Conservation (phyloP, 192 early-diverging fungal genomes). For the Entomortierella beljakovae region DNA sequence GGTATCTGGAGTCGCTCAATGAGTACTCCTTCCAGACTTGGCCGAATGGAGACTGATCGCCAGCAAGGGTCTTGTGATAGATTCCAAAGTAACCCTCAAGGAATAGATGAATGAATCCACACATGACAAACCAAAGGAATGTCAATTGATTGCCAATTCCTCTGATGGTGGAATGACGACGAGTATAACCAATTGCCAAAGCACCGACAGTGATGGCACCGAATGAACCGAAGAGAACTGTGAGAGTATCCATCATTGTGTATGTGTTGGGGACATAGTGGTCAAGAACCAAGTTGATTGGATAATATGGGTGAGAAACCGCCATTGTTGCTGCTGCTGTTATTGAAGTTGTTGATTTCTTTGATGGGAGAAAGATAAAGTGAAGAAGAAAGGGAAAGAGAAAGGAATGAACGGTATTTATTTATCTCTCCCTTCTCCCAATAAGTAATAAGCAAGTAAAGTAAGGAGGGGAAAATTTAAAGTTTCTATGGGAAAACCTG, state of each 20-base stretch:
- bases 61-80: constrained; percentile 75
- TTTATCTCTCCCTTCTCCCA: too few relatives aligned
- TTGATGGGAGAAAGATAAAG: background rate
- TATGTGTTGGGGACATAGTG: constrained; percentile 61
- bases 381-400: background rate
- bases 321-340: background rate
- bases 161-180: constrained; percentile 33
- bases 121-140: constrained; percentile 88
- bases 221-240: constrained; percentile 42
- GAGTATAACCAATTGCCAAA: constrained; percentile 23
- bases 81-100: constrained; percentile 90
- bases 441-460: too few relatives aligned
- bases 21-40: constrained; percentile 95
- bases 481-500: too few relatives aligned
- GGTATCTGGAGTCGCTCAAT: constrained; percentile 88
- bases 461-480: too few relatives aligned
- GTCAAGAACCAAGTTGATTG: constrained; percentile 39
- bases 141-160: constrained; percentile 54
- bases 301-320: constrained; percentile 59
- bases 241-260: constrained; percentile 35
- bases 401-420: too few relatives aligned
- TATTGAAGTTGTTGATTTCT: background rate
- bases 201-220: constrained; percentile 37
- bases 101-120: constrained; percentile 82
- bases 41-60: constrained; percentile 71